phyloP scores from a whole-genome alignment of 2,329 filamentous ascomycete genomes.

The Triangularia verruculosa region DNA sequence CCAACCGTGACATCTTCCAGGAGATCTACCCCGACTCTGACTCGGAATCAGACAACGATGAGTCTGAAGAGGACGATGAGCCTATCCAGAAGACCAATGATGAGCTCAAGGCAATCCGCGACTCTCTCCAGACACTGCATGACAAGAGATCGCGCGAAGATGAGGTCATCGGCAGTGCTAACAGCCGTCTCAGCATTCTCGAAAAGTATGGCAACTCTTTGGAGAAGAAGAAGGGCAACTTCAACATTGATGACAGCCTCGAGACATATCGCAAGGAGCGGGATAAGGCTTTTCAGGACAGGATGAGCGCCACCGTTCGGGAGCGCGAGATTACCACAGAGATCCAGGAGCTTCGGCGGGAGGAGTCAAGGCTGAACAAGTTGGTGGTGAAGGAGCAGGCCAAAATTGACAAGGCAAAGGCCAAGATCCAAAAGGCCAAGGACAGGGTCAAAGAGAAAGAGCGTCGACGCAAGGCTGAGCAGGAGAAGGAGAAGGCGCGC shows the following conservation, averaged over 20 bases:
- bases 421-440: conserved; percentile 38
- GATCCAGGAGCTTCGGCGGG: conserved; percentile 34
- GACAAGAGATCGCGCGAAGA: conserved; percentile 32
- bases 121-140: conserved; percentile 32
- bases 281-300: conserved; percentile 41
- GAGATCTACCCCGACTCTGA: conserved; percentile 52
- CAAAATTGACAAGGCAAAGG: conserved; percentile 32
- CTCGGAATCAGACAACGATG: conserved; percentile 32
- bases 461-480: conserved; percentile 37
- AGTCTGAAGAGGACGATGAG: conserved; percentile 28
- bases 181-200: conserved; percentile 41
- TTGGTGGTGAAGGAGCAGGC: conserved; percentile 24
- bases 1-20: conserved; percentile 52
- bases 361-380: conserved; percentile 33
- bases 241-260: conserved; percentile 39
- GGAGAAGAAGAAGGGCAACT: conserved; percentile 34
- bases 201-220: conserved; percentile 40
- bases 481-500: conserved; percentile 42
- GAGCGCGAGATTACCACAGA: conserved; percentile 35
- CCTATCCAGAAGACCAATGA: conserved; percentile 28
- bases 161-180: conserved; percentile 35
- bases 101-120: conserved; percentile 33
- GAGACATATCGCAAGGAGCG: conserved; percentile 44
- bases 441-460: conserved; percentile 33
- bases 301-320: conserved; percentile 33